phyloP scores from a whole-genome alignment of 306 rosid genomes.

The Bauhinia variegata region DNA sequence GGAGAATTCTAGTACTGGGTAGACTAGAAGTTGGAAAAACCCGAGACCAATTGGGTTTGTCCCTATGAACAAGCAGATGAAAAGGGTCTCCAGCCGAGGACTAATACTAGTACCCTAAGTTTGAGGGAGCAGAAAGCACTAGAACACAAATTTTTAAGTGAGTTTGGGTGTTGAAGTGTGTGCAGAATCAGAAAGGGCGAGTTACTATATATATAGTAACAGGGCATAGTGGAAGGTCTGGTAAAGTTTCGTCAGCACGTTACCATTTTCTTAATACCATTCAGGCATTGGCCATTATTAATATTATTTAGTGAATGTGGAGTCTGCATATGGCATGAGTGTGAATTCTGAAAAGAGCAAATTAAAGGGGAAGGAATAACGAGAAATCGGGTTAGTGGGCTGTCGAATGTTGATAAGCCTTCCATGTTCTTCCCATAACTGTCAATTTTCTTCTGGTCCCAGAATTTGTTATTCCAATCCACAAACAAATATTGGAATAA shows the following conservation, averaged over 20 bases:
- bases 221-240: conserved; percentile 54
- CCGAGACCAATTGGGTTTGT: conserved; percentile 29
- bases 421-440: conserved; percentile 78
- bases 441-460: conserved; percentile 47
- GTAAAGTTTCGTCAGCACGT: conserved; percentile 45
- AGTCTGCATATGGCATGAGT: conserved; percentile 47
- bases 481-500: neutral
- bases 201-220: conserved; percentile 48
- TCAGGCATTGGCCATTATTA: conserved; percentile 45
- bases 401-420: conserved; percentile 36
- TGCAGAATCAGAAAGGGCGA: conserved; percentile 47
- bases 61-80: conserved; percentile 33
- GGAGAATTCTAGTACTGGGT: neutral
- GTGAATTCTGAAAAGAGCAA: conserved; percentile 44
- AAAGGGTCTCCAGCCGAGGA: no score
- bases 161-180: conserved; percentile 48
- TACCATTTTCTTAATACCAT: conserved; percentile 41
- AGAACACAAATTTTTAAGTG: conserved; percentile 36
- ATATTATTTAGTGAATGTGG: conserved; percentile 53
- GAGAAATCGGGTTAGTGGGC: conserved; percentile 36
- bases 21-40: conserved; percentile 21
- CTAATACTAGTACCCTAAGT: no score
- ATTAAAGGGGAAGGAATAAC: conserved; percentile 56
- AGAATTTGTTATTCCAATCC: neutral
- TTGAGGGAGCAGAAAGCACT: conserved; percentile 45